Base-by-base conservation (phyloP, 495 filamentous ascomycete genomes). In the Delitschia confertaspora region DNA sequence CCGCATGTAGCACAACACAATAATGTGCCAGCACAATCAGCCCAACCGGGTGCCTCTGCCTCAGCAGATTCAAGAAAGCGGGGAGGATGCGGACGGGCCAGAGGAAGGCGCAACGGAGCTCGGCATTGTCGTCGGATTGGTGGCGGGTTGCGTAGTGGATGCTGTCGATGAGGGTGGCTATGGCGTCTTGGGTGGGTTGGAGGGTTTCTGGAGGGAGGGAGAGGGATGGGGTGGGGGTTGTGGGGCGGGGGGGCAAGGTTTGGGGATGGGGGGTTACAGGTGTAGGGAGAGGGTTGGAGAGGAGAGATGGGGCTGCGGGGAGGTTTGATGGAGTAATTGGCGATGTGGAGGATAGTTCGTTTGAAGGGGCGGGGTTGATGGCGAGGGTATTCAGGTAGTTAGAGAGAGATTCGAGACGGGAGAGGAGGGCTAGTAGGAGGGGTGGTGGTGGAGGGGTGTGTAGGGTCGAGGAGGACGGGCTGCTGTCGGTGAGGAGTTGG, bases 11-110 rank as follows among this genome's bases (percentile, higher is more conserved):
- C 0, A 43, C 19, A 7, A 52, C 34, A 11, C 38, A 33, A 32
- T 49, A 57, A 23, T 47, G 29, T 13, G 39, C 18, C 6, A 57
- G n/a, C 3, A 53, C 16, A 0, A 35, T 40, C n/a, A 57, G 25
- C 13, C 40, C 49, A n/a, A 11, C 36, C 6, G 43, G n/a, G 3
- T 57, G n/a, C n/a, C 25, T 30, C 21, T 49, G 32, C 6, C 49
- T 34, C 1, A 53, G 34, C 43, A 43, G 20, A 2, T 20, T 13
- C 10, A 40, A 19, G 16, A 49, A 52, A 17, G 31, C 42, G 4
- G 39, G 20, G 5, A 13, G 30, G 17, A 52, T 7, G 4, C 37
- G 23, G 4, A 45, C 20, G 9, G 53, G 48, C 49, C 53, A 57
- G 2, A 32, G 33, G 21, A 51, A 51, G 1, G 44, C 6, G 14